These are phyloP conservation scores for Hymenoscyphus infarciens DNA, from an alignment of 2,329 filamentous ascomycete genomes.

Conservation along the genomic window DNA sequence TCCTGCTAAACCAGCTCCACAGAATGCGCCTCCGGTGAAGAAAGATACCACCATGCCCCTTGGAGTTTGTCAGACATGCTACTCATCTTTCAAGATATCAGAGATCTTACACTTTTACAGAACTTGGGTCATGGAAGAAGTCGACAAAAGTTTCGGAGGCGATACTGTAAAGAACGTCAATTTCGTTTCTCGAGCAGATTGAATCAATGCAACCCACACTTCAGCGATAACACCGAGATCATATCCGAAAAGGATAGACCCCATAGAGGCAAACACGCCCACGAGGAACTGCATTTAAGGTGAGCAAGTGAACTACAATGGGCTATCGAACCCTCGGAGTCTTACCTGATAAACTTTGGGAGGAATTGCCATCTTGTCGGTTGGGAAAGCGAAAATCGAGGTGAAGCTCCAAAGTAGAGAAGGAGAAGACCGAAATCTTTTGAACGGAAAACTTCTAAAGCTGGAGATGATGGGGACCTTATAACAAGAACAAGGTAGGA, in stretches of 20 bases:
- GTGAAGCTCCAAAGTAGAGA: not conserved
- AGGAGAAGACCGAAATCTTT: not conserved
- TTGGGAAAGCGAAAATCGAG: not conserved
- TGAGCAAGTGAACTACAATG: not conserved
- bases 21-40: slow-evolving; percentile 62
- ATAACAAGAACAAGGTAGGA: not conserved
- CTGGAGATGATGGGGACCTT: slow-evolving; percentile 1
- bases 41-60: slow-evolving; percentile 71
- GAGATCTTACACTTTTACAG: slow-evolving; percentile 29
- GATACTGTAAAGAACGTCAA: slow-evolving; percentile 37
- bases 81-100: not conserved
- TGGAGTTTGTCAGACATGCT: not conserved
- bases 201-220: slow-evolving; percentile 12
- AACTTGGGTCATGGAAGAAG: slow-evolving; percentile 38
- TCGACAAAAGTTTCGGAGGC: slow-evolving; percentile 44
- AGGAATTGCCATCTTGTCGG: slow-evolving; percentile 30
- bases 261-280: slow-evolving; percentile 50
- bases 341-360: slow-evolving; percentile 36
- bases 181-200: not conserved
- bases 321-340: not conserved
- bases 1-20: slow-evolving; percentile 54
- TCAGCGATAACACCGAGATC: slow-evolving; percentile 50
- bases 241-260: slow-evolving; percentile 53
- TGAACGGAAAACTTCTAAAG: not conserved
- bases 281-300: slow-evolving; percentile 34